Conservation (phyloP, 1,284 basidiomycete species). For the Cystobasidiaceae sp. region DNA sequence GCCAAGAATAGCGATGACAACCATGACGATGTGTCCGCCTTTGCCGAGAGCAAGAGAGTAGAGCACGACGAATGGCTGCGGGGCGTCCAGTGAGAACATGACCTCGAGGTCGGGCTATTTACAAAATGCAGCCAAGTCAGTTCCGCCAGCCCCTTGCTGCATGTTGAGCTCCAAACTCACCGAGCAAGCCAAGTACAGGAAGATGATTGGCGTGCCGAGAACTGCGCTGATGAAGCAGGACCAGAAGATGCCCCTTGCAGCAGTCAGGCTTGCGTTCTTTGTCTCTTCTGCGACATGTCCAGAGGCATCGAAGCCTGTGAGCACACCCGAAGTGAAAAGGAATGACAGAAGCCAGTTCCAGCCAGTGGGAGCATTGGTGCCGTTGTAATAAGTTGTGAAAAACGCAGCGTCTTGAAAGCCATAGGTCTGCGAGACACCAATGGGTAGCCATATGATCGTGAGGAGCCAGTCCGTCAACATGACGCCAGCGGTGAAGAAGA, state of each 20-base stretch:
- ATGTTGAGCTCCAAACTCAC: not conserved
- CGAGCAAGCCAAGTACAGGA: constrained; percentile 32
- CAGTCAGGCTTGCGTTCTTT: constrained; percentile 72
- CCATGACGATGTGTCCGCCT: constrained; percentile 74
- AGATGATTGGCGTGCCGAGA: constrained; percentile 48
- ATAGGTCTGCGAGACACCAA: constrained; percentile 73
- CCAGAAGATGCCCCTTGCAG: constrained; percentile 69
- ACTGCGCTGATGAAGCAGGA: constrained; percentile 68
- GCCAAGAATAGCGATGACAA: constrained; percentile 66
- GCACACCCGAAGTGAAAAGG: constrained; percentile 71
- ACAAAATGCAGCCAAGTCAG: not conserved
- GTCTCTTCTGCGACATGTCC: constrained; percentile 86
- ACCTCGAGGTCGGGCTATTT: constrained; percentile 58
- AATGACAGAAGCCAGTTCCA: constrained; percentile 56
- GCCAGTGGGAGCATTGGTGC: constrained; percentile 70
- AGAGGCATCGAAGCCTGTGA: constrained; percentile 81
- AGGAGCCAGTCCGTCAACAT: constrained; percentile 78
- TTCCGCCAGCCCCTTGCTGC: no score
- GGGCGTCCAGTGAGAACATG: constrained; percentile 65
- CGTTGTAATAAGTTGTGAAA: constrained; percentile 76
- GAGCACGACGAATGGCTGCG: constrained; percentile 79
- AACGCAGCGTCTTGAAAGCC: constrained; percentile 72
- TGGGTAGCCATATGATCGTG: constrained; percentile 79
- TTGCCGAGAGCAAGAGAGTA: constrained; percentile 73
- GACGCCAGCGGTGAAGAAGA: constrained; percentile 64